Evolutionary conservation across 2,329 filamentous ascomycete species (phyloP), one percentile per base, ranked within the genome.

Genomic region (Neonectria sp.): DNA sequence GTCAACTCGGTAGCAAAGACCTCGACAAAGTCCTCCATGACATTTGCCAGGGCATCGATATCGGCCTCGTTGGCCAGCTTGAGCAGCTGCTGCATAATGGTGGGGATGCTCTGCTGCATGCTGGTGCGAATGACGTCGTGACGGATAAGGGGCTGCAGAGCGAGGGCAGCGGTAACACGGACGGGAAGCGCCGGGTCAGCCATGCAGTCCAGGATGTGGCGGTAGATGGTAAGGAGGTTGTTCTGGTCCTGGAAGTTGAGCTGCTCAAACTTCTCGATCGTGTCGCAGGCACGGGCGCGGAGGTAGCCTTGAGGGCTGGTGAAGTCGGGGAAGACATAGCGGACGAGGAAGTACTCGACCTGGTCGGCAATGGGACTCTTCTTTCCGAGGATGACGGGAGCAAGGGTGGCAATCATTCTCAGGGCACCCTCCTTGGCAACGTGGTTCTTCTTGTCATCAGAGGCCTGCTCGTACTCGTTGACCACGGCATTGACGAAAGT

Each of bases 1-100:
- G 96, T 98, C 53, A 99, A 88, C 80, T 99, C 96, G 3, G 94
- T 89, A n/a, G 96, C 95, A 78, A 99, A 99, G 3, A 98, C 95
- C 81, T 99, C 96, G 52, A 99, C 96, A 78, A 99, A 99, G 78
- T 99, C 96, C 82, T 99, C 96, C 96, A 99, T 99, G 45, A 99
- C 96, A 77, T 98, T 98, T 25, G 96, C 95, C 46, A 99, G 86
- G 6, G 96, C 95, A 81, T 99, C 96, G 55, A 99, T 95, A 78
- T 99, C 96, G 65, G 97, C 96, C 82, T 99, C 96, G 78, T 99
- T 99, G 31, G 96, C 95, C 64, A 99, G 86, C 84, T 98, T 98
- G 61, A 99, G 87, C 15, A 99, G 88, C 82, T 99, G 95, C 83
- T 98, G 97, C 96, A 99, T 99, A 77, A 99, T 98, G 77, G 97